phyloP scores from a whole-genome alignment of 1,139 yeast genomes.

The Yamadazyma siamensis region DNA sequence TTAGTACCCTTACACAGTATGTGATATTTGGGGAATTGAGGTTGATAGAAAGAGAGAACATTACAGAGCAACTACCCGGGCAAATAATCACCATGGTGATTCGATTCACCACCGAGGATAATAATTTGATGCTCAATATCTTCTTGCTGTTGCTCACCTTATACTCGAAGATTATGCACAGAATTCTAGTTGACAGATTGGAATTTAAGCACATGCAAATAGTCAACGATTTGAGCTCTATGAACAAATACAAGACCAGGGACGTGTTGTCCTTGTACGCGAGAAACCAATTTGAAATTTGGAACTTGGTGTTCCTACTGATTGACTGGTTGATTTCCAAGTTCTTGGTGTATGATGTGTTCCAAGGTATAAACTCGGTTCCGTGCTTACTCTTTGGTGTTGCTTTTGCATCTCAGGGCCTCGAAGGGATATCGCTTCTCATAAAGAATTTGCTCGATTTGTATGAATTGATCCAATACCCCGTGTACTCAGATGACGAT shows the following conservation, averaged over 20 bases:
- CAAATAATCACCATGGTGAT: slow-evolving; percentile 55
- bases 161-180: slow-evolving; percentile 67
- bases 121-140: slow-evolving; percentile 48
- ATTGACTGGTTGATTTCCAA: slow-evolving; percentile 54
- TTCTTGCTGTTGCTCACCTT: slow-evolving; percentile 44
- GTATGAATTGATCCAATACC: slow-evolving; percentile 48
- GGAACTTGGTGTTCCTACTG: slow-evolving; percentile 38
- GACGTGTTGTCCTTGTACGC: slow-evolving; percentile 22
- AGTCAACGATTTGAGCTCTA: slow-evolving; percentile 24
- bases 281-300: slow-evolving; percentile 21
- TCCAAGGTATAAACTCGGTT: slow-evolving; percentile 48
- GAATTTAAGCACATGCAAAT: slow-evolving; percentile 47
- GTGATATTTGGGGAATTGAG: slow-evolving; percentile 75
- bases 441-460: slow-evolving; percentile 53
- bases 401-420: slow-evolving; percentile 66
- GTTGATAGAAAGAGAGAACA: slow-evolving; percentile 71
- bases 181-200: slow-evolving; percentile 64
- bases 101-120: slow-evolving; percentile 50
- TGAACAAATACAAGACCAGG: slow-evolving; percentile 27
- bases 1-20: slow-evolving; percentile 44
- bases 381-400: slow-evolving; percentile 66
- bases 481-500: slow-evolving; percentile 9
- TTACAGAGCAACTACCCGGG: slow-evolving; percentile 67
- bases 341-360: slow-evolving; percentile 57
- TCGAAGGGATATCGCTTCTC: slow-evolving; percentile 49